These are phyloP conservation scores for Colletotrichum tofieldiae DNA, from an alignment of 2,329 filamentous ascomycete species.

Conservation along the genomic window DNA sequence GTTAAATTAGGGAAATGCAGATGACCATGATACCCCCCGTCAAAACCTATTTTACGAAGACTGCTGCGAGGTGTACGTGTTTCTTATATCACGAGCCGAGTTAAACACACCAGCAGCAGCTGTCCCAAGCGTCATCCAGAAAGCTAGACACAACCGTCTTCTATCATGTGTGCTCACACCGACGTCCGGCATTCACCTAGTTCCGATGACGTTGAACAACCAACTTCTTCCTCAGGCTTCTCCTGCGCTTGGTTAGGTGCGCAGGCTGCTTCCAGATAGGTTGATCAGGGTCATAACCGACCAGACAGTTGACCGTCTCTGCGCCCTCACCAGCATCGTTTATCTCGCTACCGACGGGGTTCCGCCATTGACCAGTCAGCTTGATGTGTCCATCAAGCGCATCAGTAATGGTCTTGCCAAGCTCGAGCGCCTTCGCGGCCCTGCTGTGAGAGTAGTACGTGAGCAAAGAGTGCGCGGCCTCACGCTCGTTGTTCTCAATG, in stretches of 20 bases:
- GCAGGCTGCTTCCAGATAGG: constrained; percentile 43
- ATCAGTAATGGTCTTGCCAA: constrained; percentile 44
- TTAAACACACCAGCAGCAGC: background rate
- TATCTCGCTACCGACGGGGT: constrained; percentile 50
- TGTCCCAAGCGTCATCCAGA: background rate
- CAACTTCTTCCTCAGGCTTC: constrained; percentile 11
- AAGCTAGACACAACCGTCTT: background rate
- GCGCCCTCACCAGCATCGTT: constrained; percentile 51
- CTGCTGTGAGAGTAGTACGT: constrained; percentile 47
- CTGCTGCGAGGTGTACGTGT: background rate
- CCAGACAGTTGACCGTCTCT: constrained; percentile 54
- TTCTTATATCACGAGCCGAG: background rate
- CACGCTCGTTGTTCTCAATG: constrained; percentile 42
- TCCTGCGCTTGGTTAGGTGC: constrained; percentile 17
- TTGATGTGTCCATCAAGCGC: constrained; percentile 48
- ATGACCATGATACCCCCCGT: background rate
- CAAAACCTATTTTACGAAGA: no score
- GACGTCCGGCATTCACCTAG: background rate
- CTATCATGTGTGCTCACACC: background rate
- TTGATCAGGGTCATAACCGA: constrained; percentile 50
- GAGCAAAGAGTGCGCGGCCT: constrained; percentile 44
- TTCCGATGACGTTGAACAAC: constrained; percentile 19
- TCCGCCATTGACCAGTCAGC: constrained; percentile 46
- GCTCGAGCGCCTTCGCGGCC: constrained; percentile 45
- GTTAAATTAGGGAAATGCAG: background rate